phyloP scores from a whole-genome alignment of 345 rosid genomes.

The Angophora floribunda region DNA sequence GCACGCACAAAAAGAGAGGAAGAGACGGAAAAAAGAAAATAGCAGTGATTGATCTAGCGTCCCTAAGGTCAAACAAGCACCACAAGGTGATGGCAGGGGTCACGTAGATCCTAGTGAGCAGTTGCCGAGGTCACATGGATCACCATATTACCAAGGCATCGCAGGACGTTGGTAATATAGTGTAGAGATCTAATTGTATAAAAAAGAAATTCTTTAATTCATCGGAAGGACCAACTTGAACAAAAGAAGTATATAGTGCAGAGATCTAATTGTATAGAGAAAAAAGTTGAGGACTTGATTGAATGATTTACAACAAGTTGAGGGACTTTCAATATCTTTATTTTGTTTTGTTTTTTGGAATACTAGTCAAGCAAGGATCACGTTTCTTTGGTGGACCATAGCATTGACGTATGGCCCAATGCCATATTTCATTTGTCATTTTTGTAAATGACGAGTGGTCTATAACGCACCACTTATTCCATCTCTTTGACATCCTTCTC shows the following conservation, averaged over 20 bases:
- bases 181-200: neutral
- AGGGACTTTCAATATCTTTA: fast-evolving
- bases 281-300: neutral
- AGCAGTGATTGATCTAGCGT: too few species aligned
- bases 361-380: neutral
- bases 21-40: too few species aligned
- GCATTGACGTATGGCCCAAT: neutral
- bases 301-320: neutral
- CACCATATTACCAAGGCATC: neutral
- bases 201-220: neutral
- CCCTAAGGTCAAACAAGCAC: too few species aligned
- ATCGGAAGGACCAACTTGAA: neutral
- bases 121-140: neutral
- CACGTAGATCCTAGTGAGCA: neutral
- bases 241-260: neutral
- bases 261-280: neutral
- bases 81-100: neutral
- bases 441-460: neutral
- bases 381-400: neutral
- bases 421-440: neutral
- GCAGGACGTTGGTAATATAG: neutral
- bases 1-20: too few species aligned
- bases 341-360: neutral
- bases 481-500: neutral
- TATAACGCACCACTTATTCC: neutral